These are phyloP conservation scores for Aspergillus alliaceus DNA, from an alignment of 2,329 filamentous ascomycete genomes.

Conservation along the genomic window DNA sequence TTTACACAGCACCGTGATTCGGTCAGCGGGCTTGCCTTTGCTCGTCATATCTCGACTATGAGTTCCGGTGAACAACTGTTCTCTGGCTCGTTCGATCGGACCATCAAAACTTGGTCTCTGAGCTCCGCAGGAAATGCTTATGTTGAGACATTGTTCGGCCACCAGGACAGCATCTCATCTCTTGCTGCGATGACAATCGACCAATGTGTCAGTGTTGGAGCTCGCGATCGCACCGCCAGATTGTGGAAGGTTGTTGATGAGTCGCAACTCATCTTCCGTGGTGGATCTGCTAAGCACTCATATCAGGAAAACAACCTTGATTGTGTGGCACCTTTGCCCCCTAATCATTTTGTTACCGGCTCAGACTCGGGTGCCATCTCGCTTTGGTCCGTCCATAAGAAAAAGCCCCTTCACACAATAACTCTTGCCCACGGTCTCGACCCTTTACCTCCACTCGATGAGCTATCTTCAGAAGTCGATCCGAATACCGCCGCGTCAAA, in stretches of 20 bases:
- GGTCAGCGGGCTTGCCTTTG: conserved; percentile 81
- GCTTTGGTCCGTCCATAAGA: conserved; percentile 88
- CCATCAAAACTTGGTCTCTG: conserved; percentile 92
- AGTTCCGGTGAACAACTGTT: conserved; percentile 77
- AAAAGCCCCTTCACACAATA: conserved; percentile 84
- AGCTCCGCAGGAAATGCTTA: conserved; percentile 79
- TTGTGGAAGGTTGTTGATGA: conserved; percentile 97
- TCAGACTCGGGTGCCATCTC: conserved; percentile 85
- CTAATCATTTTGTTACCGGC: conserved; percentile 89
- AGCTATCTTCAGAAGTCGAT: conserved; percentile 73
- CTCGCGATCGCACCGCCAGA: conserved; percentile 84
- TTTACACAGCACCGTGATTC: conserved; percentile 92
- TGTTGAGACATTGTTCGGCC: conserved; percentile 92
- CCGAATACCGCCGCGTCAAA: conserved; percentile 51
- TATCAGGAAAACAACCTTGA: conserved; percentile 84
- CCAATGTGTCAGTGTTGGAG: conserved; percentile 85
- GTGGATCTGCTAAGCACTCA: conserved; percentile 57
- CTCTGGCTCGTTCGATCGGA: conserved; percentile 85
- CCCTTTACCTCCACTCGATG: conserved; percentile 63
- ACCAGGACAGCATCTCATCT: conserved; percentile 86
- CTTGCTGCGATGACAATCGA: conserved; percentile 82
- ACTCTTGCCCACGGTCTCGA: conserved; percentile 84
- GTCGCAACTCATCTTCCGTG: conserved; percentile 90
- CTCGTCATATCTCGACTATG: conserved; percentile 64
- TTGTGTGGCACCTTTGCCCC: conserved; percentile 83